A percentile compares a stretch with the other conserved stretches of the same genome.
These are phyloP conservation scores for Triangularia setosa DNA, from an alignment of 2,329 filamentous ascomycete species.

Conservation along the genomic window DNA sequence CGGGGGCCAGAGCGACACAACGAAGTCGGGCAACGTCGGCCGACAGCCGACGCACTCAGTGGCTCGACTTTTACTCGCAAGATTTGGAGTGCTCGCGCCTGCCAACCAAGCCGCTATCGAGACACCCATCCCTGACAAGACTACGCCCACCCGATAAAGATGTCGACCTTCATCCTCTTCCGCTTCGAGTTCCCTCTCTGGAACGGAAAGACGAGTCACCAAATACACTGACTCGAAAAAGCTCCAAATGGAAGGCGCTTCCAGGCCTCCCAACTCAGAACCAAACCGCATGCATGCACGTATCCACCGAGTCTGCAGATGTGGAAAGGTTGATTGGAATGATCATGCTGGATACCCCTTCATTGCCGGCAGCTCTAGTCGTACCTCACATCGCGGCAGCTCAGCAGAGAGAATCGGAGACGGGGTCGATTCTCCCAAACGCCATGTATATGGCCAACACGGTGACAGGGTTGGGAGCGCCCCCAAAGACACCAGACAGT, in stretches of 20 bases:
- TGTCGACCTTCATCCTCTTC: slow-evolving; percentile 16
- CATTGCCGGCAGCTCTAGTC: too few species aligned
- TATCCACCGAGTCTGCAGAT: not conserved
- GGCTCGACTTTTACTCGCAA: slow-evolving; percentile 25
- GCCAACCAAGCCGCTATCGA: not conserved
- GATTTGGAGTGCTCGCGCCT: not conserved
- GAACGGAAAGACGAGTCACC: not conserved
- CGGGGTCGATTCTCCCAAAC: not conserved
- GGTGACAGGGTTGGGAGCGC: slow-evolving; percentile 1
- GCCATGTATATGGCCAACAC: not conserved
- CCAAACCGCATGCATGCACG: not conserved
- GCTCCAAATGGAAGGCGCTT: slow-evolving; percentile 25
- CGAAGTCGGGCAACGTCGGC: slow-evolving; percentile 10
- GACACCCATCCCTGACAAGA: not conserved
- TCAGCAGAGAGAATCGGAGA: too few species aligned
- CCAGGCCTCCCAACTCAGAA: slow-evolving; percentile 12
- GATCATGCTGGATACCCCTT: not conserved
- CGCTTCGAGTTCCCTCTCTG: slow-evolving; percentile 18
- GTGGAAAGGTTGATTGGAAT: not conserved
- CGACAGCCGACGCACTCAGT: slow-evolving; percentile 26
- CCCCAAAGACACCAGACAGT: slow-evolving; percentile 23
- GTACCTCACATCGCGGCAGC: too few species aligned
- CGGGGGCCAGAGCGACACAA: not conserved
- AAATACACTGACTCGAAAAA: slow-evolving; percentile 12
- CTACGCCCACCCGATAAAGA: not conserved